Base-by-base conservation (phyloP, 805 yeast genomes). In the Candida nonsorbophila region DNA sequence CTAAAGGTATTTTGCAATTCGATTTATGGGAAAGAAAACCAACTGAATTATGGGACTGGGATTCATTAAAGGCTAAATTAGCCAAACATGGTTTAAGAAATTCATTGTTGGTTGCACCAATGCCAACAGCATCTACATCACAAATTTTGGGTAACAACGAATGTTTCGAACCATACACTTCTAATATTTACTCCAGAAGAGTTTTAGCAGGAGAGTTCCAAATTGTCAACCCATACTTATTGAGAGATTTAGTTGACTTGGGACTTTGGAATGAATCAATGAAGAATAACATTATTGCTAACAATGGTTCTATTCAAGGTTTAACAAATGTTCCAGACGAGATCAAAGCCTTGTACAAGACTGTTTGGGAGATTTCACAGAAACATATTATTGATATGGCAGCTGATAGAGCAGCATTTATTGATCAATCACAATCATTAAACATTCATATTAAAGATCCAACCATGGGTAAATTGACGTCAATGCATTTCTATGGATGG, bases 401-500 rank as follows among this genome's bases (percentile, higher is more conserved):
- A 38, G 82, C 85, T 34, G 87, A 77, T 48, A 72, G 92, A 61
- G 78, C 85, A 36, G 81, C 86, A 14, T 84, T 69, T 58, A 78
- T 83, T 53, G 92, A 83, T 57, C 98, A 92, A 64, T 85, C 95
- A 16, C 97, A 90, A 67, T 80, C 92, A 26, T 67, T 92, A 70
- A 92, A 90, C 57, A 77, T 92, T 41, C 88, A 85, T 64, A 69
- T 92, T 58, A 77, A 74, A 53, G 79, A 79, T 37, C 97, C 97
- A 36, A 87, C 97, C 2, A 84, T 86, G 90, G 94, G 95, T 48
- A 92, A 92, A 59, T 72, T 92, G 53, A 92, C 97, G 5, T 78
- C 92, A 41, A 92, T 92, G 97, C 98, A 92, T 59, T 92, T 92
- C 70, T 90, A 92, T 54, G 97, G 96, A 27, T 92, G 98, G 98